phyloP scores from a whole-genome alignment of 148 eudicot species.

The Chenopodium formosanum region DNA sequence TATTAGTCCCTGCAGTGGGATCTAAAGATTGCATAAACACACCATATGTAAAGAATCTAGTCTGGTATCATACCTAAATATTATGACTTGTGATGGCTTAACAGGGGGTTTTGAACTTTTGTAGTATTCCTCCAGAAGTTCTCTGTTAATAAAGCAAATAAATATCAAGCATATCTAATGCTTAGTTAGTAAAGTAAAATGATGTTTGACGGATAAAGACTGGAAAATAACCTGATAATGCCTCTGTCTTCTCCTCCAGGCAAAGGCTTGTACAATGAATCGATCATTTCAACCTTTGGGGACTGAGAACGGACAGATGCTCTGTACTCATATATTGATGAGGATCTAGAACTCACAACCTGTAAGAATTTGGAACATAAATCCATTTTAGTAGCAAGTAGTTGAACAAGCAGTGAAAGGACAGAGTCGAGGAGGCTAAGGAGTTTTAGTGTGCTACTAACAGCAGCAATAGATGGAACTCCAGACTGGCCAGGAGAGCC shows the following conservation, averaged over 20 bases:
- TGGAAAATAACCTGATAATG: constrained; percentile 46
- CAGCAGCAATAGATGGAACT: constrained; percentile 59
- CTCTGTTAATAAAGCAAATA: constrained; percentile 9
- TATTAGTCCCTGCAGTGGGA: background rate
- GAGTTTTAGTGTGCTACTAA: background rate
- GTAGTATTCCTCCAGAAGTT: constrained; percentile 17
- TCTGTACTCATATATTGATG: constrained; percentile 60
- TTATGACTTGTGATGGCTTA: constrained; percentile 19
- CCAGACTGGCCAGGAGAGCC: constrained; percentile 51
- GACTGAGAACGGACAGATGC: constrained; percentile 72
- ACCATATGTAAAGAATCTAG: background rate
- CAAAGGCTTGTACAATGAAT: constrained; percentile 49
- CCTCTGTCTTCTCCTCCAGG: constrained; percentile 50
- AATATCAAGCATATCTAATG: background rate
- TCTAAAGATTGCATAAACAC: background rate
- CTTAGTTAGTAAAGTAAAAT: background rate
- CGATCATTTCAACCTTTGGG: constrained; percentile 71
- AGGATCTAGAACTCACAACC: constrained; percentile 71
- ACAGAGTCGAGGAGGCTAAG: background rate
- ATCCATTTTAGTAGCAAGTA: too few relatives aligned
- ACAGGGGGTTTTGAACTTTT: background rate
- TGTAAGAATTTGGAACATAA: background rate
- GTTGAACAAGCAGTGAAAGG: background rate
- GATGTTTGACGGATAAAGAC: background rate
- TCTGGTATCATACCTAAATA: constrained; percentile 11